A percentile compares a stretch with the other conserved stretches of the same genome.
Conservation (phyloP, 345 rosid genomes). For the Geranium brycei region DNA sequence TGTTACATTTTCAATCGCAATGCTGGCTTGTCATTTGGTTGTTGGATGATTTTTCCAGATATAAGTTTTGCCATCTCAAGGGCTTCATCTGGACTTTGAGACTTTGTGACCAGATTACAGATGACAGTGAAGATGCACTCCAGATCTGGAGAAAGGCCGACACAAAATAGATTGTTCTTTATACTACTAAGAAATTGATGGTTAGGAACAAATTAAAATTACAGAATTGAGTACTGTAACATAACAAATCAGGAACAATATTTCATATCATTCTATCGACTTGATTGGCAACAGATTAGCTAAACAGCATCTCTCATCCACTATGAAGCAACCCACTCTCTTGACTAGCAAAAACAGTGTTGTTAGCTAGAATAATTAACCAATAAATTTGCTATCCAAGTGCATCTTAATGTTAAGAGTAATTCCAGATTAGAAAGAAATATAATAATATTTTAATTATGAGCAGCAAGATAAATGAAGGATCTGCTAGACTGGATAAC, state of each 20-base stretch:
- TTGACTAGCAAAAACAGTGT: background rate
- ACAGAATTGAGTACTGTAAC: background rate
- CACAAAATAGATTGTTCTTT: background rate
- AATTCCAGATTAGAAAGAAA: no score
- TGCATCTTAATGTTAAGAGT: no score
- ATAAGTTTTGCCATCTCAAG: conserved; percentile 67
- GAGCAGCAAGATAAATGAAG: no score
- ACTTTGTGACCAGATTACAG: conserved; percentile 68
- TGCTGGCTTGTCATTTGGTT: conserved; percentile 73
- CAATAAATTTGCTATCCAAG: no score
- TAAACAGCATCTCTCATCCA: background rate
- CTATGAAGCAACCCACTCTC: background rate
- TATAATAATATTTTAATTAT: no score
- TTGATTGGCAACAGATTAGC: background rate
- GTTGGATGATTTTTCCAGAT: conserved; percentile 62
- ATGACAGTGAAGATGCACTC: conserved; percentile 92
- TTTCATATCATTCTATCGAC: background rate
- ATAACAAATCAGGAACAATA: no score
- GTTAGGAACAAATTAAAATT: background rate
- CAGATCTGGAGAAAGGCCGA: conserved; percentile 41
- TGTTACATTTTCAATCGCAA: conserved; percentile 81
- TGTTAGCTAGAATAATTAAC: no score
- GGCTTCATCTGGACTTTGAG: conserved; percentile 45
- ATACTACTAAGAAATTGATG: background rate
- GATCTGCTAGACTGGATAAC: no score